Evolutionary conservation across 2,329 filamentous ascomycete genomes (phyloP).

Genomic region (Periconia sp.): DNA sequence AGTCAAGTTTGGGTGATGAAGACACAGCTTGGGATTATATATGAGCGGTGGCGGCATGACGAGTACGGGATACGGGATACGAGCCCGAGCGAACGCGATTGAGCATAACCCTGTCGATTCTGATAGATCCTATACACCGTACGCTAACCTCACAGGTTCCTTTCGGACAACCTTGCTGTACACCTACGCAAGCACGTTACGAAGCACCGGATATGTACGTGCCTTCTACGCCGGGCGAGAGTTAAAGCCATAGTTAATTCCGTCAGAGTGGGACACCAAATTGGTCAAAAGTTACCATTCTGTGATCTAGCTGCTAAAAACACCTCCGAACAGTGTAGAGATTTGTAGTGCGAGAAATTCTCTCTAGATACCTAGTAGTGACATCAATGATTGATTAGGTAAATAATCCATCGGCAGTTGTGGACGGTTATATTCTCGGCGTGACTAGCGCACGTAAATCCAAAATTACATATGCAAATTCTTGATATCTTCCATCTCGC

Average conservation of each 20-base stretch:
- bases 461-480: not conserved
- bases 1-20: not conserved
- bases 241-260: too few species aligned
- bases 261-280: too few species aligned
- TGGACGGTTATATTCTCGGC: not conserved
- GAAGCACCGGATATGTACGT: too few species aligned
- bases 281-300: too few species aligned
- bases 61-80: too few species aligned
- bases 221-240: too few species aligned
- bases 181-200: too few species aligned
- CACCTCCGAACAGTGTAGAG: not conserved
- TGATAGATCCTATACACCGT: too few species aligned
- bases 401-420: not conserved
- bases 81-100: too few species aligned
- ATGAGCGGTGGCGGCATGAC: slow-evolving; percentile 3
- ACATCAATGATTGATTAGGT: not conserved
- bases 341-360: not conserved
- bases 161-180: too few species aligned
- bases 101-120: too few species aligned
- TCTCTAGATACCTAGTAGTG: not conserved
- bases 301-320: not conserved
- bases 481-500: not conserved
- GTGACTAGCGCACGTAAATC: not conserved
- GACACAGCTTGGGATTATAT: slow-evolving; percentile 8
- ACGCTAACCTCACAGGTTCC: too few species aligned